Evolutionary conservation across 2,329 filamentous ascomycete species (phyloP).

Genomic region (Ophiostoma fasciatum): DNA sequence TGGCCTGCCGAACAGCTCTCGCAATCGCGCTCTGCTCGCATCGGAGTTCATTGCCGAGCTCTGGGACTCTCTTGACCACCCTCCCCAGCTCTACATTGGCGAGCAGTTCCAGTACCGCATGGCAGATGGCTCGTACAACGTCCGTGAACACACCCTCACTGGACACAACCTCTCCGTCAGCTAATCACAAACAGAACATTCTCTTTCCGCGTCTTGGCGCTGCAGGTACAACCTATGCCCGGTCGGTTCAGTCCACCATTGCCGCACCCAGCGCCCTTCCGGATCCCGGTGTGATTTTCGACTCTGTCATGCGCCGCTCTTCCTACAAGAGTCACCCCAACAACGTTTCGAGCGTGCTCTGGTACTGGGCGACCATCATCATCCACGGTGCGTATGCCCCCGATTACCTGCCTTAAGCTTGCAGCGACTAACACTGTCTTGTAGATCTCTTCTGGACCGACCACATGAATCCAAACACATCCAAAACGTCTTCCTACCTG

Average conservation of each 20-base stretch:
- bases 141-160: constrained; percentile 15
- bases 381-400: constrained; percentile 52
- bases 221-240: constrained; percentile 52
- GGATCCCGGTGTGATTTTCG: constrained; percentile 49
- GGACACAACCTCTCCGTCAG: too few relatives aligned
- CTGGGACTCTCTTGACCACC: constrained; percentile 59
- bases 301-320: constrained; percentile 42
- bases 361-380: constrained; percentile 59
- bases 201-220: constrained; percentile 50
- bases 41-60: constrained; percentile 53
- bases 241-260: constrained; percentile 44
- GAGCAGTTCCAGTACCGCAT: constrained; percentile 50
- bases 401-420: too few relatives aligned
- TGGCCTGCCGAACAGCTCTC: constrained; percentile 46
- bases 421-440: too few relatives aligned
- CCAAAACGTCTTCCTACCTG: constrained; percentile 57
- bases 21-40: constrained; percentile 46
- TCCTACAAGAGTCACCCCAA: constrained; percentile 48
- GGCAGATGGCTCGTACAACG: constrained; percentile 57
- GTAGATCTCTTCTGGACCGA: constrained; percentile 58
- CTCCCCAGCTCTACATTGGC: constrained; percentile 50
- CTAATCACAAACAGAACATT: constrained; percentile 39
- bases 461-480: constrained; percentile 39
- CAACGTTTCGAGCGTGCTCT: constrained; percentile 56
- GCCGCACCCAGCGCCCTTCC: constrained; percentile 50